A percentile compares a stretch with the other conserved stretches of the same genome.
Evolutionary conservation across 2,329 filamentous ascomycete species (phyloP).

Genomic region (Penicillium janthinellum): DNA sequence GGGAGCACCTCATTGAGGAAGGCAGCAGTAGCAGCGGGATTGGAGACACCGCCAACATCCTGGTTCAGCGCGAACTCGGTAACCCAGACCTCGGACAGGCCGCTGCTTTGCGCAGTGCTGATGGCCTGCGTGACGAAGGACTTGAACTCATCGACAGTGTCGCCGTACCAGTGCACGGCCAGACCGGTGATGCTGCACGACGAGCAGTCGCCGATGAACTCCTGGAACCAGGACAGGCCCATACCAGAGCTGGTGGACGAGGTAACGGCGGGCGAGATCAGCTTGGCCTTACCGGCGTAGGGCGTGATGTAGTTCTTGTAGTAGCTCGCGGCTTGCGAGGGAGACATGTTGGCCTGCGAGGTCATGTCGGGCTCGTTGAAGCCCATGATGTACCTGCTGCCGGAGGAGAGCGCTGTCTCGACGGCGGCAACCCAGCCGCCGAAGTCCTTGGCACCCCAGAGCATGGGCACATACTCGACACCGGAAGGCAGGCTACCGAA

Average conservation of each 20-base stretch:
- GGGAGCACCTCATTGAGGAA: constrained; percentile 44
- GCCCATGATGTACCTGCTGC: constrained; percentile 42
- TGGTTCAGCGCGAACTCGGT: constrained; percentile 47
- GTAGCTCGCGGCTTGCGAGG: constrained; percentile 38
- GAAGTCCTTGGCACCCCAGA: constrained; percentile 46
- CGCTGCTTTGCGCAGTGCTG: constrained; percentile 34
- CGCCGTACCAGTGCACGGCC: constrained; percentile 50
- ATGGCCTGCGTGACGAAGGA: constrained; percentile 41
- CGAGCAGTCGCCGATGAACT: constrained; percentile 42
- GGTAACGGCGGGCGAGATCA: constrained; percentile 46
- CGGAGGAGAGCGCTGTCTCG: constrained; percentile 37
- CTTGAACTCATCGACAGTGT: constrained; percentile 39
- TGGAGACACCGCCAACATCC: constrained; percentile 26
- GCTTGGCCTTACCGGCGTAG: constrained; percentile 37
- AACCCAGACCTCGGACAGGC: constrained; percentile 47
- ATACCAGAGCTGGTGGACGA: constrained; percentile 34
- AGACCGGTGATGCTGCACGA: constrained; percentile 46
- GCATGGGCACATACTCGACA: constrained; percentile 49
- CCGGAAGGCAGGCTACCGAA: constrained; percentile 35
- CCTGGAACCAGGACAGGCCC: constrained; percentile 45
- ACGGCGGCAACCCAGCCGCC: constrained; percentile 39
- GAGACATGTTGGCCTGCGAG: constrained; percentile 43
- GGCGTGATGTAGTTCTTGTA: constrained; percentile 45
- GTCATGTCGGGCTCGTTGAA: constrained; percentile 52
- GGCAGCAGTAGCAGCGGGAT: constrained; percentile 26